These are phyloP conservation scores for Anthracocystis walkeri DNA, from an alignment of 1,284 basidiomycete genomes.

Conservation along the genomic window DNA sequence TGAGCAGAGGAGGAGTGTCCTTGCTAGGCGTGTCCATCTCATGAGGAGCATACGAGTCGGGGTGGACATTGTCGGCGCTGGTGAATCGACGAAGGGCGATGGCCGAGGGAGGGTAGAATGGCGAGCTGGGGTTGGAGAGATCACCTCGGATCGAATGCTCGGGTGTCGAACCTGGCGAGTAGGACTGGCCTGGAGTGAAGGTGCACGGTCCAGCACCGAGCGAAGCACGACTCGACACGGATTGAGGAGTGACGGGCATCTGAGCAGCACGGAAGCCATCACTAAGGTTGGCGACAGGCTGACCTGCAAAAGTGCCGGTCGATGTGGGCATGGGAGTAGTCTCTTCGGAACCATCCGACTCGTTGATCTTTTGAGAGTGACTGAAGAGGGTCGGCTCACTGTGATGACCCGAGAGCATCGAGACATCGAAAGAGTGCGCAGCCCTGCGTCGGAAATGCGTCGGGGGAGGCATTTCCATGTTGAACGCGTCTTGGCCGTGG, in stretches of 20 bases:
- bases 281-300: slow-evolving; percentile 38
- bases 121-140: slow-evolving; percentile 36
- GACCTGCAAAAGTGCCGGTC: slow-evolving; percentile 47
- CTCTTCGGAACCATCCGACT: slow-evolving; percentile 52
- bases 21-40: slow-evolving; percentile 25
- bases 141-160: slow-evolving; percentile 43
- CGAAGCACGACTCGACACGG: slow-evolving; percentile 28
- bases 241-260: slow-evolving; percentile 37
- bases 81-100: slow-evolving; percentile 33
- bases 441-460: slow-evolving; percentile 31
- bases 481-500: slow-evolving; percentile 41
- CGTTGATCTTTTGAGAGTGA: slow-evolving; percentile 23
- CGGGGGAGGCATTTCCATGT: slow-evolving; percentile 45
- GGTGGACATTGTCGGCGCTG: slow-evolving; percentile 31
- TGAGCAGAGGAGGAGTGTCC: slow-evolving; percentile 34
- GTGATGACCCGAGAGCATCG: slow-evolving; percentile 41
- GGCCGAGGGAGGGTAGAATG: slow-evolving; percentile 37
- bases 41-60: slow-evolving; percentile 29
- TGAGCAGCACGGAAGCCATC: slow-evolving; percentile 42
- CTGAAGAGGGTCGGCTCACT: slow-evolving; percentile 8
- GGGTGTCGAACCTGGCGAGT: slow-evolving; percentile 49
- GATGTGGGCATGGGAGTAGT: slow-evolving; percentile 55
- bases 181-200: slow-evolving; percentile 46
- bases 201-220: slow-evolving; percentile 34
- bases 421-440: slow-evolving; percentile 48